Evolutionary conservation across 148 eudicot species (phyloP), one percentile per base, ranked within the genome.

Genomic region (Cornus controversa): DNA sequence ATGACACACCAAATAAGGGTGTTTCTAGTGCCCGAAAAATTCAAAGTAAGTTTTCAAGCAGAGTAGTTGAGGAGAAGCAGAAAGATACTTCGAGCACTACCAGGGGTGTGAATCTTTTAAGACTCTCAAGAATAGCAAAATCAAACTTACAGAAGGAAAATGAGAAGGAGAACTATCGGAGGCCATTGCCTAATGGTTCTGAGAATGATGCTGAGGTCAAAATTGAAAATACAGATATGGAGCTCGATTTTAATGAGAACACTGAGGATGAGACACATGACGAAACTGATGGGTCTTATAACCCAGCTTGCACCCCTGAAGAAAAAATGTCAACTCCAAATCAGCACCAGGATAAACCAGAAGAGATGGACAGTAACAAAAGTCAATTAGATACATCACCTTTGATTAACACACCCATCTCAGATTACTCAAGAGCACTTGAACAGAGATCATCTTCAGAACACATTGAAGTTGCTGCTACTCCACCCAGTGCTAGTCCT

Each of bases 201-300:
- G 90, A 92, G 77, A 91, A 93, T 84, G 97, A 93, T 81, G 84
- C 89, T 72, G 99, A 93, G 75, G 87, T 96, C 77, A 88, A 93
- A 76, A 92, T 96, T 80, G 98, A 96, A 62, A 92, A 96, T 81
- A 92, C 92, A 54, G 99, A 96, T 80, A 96, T 96, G 99, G 99
- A 96, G 74, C 98, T 96, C 53, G 99, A 96, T 86, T 96, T 96
- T 84, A 77, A 89, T 82, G 99, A 96, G 84, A 91, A 89, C 78
- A 81, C 72, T 50, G 98, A 93, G 73, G 98, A 93, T 67, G 95
- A 96, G n/a, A 68, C 90, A 67, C 86, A 82, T 16, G 99, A 92
- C 77, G 98, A 96, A 40, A 82, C 83, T 80, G 98, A 96, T 77
- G 92, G 83, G 58, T 76, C 94, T 72, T 95, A 88, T 63, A 83